These are phyloP conservation scores for Ophiocytium majus DNA, from an alignment of 352 stramenopile genomes.

Conservation along the genomic window DNA sequence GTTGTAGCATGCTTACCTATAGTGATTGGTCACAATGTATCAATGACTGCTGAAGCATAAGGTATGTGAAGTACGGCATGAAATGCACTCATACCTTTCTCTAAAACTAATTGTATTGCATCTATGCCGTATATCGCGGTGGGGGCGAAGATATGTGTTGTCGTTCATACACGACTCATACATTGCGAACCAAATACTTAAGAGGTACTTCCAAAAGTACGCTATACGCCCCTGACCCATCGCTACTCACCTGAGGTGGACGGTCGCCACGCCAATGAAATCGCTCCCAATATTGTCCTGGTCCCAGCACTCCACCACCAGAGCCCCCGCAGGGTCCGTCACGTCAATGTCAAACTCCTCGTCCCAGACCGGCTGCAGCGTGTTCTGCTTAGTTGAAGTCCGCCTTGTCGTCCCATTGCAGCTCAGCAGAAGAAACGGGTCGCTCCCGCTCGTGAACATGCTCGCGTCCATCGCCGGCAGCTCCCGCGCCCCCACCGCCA, in stretches of 20 bases:
- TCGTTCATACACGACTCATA: no score
- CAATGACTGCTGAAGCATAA: no score
- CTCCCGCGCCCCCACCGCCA: constrained; percentile 40
- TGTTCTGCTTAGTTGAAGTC: constrained; percentile 53
- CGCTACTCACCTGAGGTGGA: constrained; percentile 17
- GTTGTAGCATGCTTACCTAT: no score
- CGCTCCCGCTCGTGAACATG: constrained; percentile 52
- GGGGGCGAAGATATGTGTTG: no score
- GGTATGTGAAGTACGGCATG: no score
- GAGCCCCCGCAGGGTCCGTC: constrained; percentile 16
- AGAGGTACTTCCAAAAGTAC: no score
- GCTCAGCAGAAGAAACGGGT: constrained; percentile 59
- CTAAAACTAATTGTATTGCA: no score
- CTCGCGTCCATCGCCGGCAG: constrained; percentile 54
- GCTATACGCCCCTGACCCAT: no score
- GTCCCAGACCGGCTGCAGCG: constrained; percentile 53
- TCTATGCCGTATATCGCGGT: no score
- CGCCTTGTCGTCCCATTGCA: constrained; percentile 56
- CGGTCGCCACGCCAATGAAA: constrained; percentile 22
- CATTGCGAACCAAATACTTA: no score
- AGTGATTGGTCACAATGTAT: no score
- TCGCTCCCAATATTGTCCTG: constrained; percentile 32
- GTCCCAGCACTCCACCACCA: constrained; percentile 47
- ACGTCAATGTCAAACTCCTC: constrained; percentile 47
- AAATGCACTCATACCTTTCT: no score